Percentiles rank a stretch among this genome's conserved stretches.
Conservation (phyloP, 306 rosid species). For the Spatholobus suberectus region DNA sequence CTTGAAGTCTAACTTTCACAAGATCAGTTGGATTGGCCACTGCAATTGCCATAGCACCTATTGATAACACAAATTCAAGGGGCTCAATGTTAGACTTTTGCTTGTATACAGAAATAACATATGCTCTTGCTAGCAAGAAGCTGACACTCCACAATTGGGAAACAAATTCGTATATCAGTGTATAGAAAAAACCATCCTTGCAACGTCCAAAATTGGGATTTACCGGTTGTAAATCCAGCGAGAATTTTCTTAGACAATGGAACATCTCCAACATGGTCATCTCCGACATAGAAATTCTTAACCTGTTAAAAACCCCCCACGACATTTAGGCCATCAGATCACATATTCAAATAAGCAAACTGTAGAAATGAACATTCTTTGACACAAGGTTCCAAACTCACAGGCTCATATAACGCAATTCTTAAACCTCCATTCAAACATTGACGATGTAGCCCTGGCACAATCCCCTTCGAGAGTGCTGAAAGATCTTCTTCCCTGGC, state of each 20-base stretch:
- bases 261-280: slow-evolving; percentile 87
- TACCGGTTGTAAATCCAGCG: slow-evolving; percentile 94
- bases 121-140: slow-evolving; percentile 25
- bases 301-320: slow-evolving; percentile 63
- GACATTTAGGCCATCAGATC: slow-evolving; percentile 36
- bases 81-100: neutral
- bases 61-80: slow-evolving; percentile 18
- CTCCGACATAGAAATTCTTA: slow-evolving; percentile 78
- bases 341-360: slow-evolving; percentile 22
- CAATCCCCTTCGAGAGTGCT: slow-evolving; percentile 94
- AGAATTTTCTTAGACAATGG: slow-evolving; percentile 90
- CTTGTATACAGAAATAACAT: slow-evolving; percentile 31
- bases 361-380: neutral
- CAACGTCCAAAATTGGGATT: slow-evolving; percentile 33
- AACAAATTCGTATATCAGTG: neutral
- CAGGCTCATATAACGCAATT: slow-evolving; percentile 94
- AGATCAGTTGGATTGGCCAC: slow-evolving; percentile 98
- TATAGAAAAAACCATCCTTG: neutral
- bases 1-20: slow-evolving; percentile 95
- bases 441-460: slow-evolving; percentile 94
- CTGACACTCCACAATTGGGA: neutral
- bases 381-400: slow-evolving; percentile 46
- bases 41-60: slow-evolving; percentile 85
- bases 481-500: slow-evolving; percentile 95
- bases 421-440: slow-evolving; percentile 91